Conservation (phyloP, 1,139 yeast species). For the Suhomyces ambrosiae region DNA sequence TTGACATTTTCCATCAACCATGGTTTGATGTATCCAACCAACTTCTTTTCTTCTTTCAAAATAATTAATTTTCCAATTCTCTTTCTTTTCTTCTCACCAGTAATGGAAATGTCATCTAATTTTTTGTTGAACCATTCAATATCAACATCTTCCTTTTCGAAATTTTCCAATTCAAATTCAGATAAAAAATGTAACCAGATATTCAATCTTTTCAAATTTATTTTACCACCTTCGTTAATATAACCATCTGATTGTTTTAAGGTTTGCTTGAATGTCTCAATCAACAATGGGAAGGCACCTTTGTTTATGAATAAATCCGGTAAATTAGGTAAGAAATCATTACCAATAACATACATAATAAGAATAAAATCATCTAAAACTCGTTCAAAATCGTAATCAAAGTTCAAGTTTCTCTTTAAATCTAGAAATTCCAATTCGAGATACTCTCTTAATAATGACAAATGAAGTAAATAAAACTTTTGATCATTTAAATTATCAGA, state of each 20-base stretch:
- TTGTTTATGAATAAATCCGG: conserved; percentile 93
- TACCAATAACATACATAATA: conserved; percentile 93
- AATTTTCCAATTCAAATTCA: conserved; percentile 76
- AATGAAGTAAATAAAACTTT: conserved; percentile 78
- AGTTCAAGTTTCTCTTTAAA: conserved; percentile 60
- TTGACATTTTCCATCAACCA: conserved; percentile 58
- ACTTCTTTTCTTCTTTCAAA: conserved; percentile 70
- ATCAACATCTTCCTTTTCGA: conserved; percentile 80
- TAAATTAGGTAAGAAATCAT: conserved; percentile 96
- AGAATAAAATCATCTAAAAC: conserved; percentile 90
- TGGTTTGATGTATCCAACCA: conserved; percentile 62
- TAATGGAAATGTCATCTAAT: conserved; percentile 73
- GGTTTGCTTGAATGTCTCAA: conserved; percentile 84
- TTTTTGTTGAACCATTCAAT: conserved; percentile 90
- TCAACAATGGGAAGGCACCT: conserved; percentile 90
- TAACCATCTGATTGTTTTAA: conserved; percentile 79
- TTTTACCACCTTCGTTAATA: conserved; percentile 78
- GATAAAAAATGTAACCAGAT: conserved; percentile 73
- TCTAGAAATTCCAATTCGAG: conserved; percentile 82
- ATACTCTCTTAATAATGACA: conserved; percentile 88
- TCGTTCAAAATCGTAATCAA: conserved; percentile 84
- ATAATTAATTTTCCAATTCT: conserved; percentile 67
- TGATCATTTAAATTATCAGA: conserved; percentile 72
- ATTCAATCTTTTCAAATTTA: conserved; percentile 70
- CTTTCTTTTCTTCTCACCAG: conserved; percentile 69